Evolutionary conservation across 371 early-diverging fungal genomes (phyloP), one percentile per base, ranked within the genome.

Genomic region (Actinomortierella ambigua): DNA sequence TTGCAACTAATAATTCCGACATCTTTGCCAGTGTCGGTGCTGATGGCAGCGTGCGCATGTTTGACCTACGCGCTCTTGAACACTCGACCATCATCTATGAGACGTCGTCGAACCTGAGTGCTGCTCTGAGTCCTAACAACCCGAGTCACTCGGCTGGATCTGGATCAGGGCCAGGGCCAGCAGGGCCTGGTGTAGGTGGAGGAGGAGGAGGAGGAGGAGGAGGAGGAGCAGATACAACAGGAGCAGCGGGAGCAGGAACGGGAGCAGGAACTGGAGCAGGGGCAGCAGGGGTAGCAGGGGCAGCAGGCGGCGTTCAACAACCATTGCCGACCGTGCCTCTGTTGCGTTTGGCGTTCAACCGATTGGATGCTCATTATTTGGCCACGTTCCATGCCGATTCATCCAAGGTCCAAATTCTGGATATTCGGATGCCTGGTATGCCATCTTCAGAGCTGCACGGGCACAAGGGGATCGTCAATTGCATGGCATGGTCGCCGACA

Each of bases 11-110:
- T 43, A 88, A 89, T 20, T 76, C 87, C 13, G 92, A 98, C 63
- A 88, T 93, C n/a, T 98, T 98, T 87, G 97, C 93, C 0, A 93
- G 93, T 60, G 97, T 94, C 3, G 98, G 98, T 14, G 97, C 95
- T 2, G 98, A 98, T 76, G 98, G 98, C 0, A 92, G 93, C 15
- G 91, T 98, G n/a, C 86, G 98, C 23, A 87, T 96, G 83, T 98
- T 98, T 81, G 98, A 98, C 79, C 80, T 96, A 54, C 82, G 98
- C 51, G 82, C 92, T 14, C 76, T 96, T 29, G 95, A 95, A 55
- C 98, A 97, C 76, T 96, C 96, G 2, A 97, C 98, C 7, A 98
- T 98, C 61, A 77, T 98, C 40, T 98, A 96, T 76, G 98, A 98
- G 81, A 90, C 93, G n/a, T 88, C 90, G 0, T 79, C 85, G 9